A percentile compares a stretch with the other conserved stretches of the same genome.
These are phyloP conservation scores for Aspergillus sclerotiicarbonarius DNA, from an alignment of 495 filamentous ascomycete genomes.

Conservation along the genomic window DNA sequence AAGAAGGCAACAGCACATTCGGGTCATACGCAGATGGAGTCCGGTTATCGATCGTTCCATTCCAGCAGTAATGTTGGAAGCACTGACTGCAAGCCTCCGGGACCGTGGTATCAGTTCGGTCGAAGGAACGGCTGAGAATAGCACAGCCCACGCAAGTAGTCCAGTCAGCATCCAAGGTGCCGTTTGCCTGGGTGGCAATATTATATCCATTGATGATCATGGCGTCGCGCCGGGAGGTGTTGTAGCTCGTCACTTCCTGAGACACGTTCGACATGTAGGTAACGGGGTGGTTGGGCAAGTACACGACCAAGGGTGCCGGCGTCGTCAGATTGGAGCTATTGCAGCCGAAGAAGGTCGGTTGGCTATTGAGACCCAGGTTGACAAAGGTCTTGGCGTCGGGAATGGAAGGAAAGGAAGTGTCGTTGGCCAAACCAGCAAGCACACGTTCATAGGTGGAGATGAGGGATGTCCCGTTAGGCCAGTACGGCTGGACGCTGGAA, in stretches of 20 bases:
- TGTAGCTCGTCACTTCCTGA: conserved; percentile 53
- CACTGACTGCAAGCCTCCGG: conserved; percentile 63
- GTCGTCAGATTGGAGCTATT: conserved; percentile 51
- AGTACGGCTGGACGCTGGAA: conserved; percentile 66
- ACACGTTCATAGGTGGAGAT: conserved; percentile 72
- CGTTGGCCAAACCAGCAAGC: conserved; percentile 56
- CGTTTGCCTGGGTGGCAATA: conserved; percentile 70
- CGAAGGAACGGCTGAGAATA: no score
- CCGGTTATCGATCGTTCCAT: conserved; percentile 58
- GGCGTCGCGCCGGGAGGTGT: conserved; percentile 56
- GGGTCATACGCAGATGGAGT: no score
- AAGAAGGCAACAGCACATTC: no score
- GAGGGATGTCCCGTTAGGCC: conserved; percentile 78
- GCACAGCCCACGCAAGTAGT: conserved; percentile 70
- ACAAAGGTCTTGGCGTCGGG: conserved; percentile 76
- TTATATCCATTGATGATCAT: conserved; percentile 77
- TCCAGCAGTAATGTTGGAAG: conserved; percentile 78
- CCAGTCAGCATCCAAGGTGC: conserved; percentile 67
- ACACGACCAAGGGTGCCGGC: conserved; percentile 65
- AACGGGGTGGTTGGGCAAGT: conserved; percentile 76
- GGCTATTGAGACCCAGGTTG: conserved; percentile 70
- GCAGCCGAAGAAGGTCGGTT: conserved; percentile 84
- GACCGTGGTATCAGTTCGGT: conserved; percentile 49
- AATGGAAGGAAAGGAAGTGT: conserved; percentile 70
- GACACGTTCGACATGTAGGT: conserved; percentile 65